These are phyloP conservation scores for Raffaelea arxii DNA, from an alignment of 2,329 filamentous ascomycete species.

Conservation along the genomic window DNA sequence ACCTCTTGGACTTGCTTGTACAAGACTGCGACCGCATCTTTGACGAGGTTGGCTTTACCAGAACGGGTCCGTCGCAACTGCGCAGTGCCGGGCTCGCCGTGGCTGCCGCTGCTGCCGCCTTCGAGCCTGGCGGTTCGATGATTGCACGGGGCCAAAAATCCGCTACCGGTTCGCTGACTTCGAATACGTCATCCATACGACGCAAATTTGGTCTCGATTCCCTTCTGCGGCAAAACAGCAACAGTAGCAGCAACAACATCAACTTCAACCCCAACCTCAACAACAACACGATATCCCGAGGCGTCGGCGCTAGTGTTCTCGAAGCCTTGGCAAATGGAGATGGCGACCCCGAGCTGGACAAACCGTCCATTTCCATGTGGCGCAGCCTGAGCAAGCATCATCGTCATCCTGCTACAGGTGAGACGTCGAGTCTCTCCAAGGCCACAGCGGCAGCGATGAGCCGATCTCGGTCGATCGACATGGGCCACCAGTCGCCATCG, in stretches of 20 bases:
- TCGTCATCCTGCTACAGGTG: conserved; percentile 50
- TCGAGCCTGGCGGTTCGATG: conserved; percentile 40
- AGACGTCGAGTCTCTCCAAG: conserved; percentile 55
- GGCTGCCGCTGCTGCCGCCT: not conserved
- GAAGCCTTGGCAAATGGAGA: conserved; percentile 2
- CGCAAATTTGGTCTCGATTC: conserved; percentile 75
- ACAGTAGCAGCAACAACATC: conserved; percentile 32
- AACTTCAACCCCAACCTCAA: too few species aligned
- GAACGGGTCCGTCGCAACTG: conserved; percentile 9
- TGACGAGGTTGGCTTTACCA: conserved; percentile 46
- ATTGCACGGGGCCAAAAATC: conserved; percentile 45
- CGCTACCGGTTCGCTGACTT: conserved; percentile 66
- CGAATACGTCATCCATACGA: conserved; percentile 77
- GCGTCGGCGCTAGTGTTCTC: not conserved
- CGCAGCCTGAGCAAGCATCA: conserved; percentile 76
- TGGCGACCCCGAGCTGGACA: conserved; percentile 44
- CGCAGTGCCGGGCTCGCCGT: not conserved
- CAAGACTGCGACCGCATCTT: conserved; percentile 88
- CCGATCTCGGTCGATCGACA: conserved; percentile 71
- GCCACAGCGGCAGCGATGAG: conserved; percentile 33
- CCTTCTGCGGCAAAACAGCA: conserved; percentile 70
- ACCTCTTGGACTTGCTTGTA: conserved; percentile 77
- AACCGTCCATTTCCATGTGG: conserved; percentile 75
- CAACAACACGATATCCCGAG: too few species aligned
- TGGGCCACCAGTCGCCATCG: conserved; percentile 33